phyloP scores from a whole-genome alignment of 495 filamentous ascomycete species.

The Extremus antarcticus region DNA sequence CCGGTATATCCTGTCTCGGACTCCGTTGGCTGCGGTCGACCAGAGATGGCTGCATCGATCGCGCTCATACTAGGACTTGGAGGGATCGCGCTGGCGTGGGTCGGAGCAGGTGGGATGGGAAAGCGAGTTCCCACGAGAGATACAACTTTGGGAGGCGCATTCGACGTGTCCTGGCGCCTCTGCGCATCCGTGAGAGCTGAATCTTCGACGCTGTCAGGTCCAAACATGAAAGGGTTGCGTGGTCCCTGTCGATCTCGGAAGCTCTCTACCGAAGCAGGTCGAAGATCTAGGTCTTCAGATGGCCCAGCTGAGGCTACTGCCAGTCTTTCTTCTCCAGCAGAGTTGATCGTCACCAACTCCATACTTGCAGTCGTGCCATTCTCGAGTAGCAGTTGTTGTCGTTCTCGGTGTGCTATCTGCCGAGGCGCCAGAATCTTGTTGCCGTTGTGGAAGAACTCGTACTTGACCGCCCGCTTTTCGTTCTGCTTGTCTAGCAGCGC shows the following conservation, averaged over 20 bases:
- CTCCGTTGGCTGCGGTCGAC: slow-evolving; percentile 51
- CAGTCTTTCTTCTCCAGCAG: slow-evolving; percentile 4
- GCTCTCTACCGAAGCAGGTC: slow-evolving; percentile 66
- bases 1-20: slow-evolving; percentile 54
- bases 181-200: slow-evolving; percentile 53
- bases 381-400: slow-evolving; percentile 42
- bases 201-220: slow-evolving; percentile 62
- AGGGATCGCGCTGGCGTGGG: slow-evolving; percentile 36
- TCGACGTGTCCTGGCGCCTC: slow-evolving; percentile 55
- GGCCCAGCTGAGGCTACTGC: slow-evolving; percentile 7
- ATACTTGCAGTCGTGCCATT: slow-evolving; percentile 5
- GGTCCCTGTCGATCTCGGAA: slow-evolving; percentile 54
- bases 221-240: slow-evolving; percentile 82
- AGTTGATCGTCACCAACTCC: slow-evolving; percentile 19
- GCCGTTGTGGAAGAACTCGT: slow-evolving; percentile 75
- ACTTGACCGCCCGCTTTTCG: slow-evolving; percentile 63
- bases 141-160: slow-evolving; percentile 65
- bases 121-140: slow-evolving; percentile 67
- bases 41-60: slow-evolving; percentile 76
- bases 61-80: slow-evolving; percentile 75
- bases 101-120: slow-evolving; percentile 22
- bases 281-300: slow-evolving; percentile 45
- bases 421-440: slow-evolving; percentile 84
- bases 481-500: slow-evolving; percentile 87
- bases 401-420: slow-evolving; percentile 68